Evolutionary conservation across 768 basidiomycete genomes (phyloP).

Genomic region (Hirschioporus abietinus): DNA sequence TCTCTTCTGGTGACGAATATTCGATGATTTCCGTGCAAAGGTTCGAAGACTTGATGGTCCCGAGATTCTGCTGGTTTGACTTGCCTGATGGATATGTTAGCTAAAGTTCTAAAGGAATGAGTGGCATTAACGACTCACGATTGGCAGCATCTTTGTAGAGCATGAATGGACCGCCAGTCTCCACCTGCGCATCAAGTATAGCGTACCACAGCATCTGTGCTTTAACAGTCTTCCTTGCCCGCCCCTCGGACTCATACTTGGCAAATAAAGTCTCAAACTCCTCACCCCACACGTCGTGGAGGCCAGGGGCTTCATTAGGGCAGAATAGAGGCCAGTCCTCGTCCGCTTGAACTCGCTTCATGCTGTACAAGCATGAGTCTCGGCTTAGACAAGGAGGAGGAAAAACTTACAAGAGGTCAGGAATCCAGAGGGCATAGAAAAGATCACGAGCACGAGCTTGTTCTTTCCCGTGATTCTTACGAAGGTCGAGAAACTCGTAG

Average conservation of each 20-base stretch:
- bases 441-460: slow-evolving; percentile 44
- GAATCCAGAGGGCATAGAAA: slow-evolving; percentile 47
- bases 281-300: slow-evolving; percentile 39
- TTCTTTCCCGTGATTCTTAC: slow-evolving; percentile 51
- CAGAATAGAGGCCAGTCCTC: slow-evolving; percentile 47
- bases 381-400: not conserved
- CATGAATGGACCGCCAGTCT: slow-evolving; percentile 47
- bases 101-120: not conserved
- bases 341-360: slow-evolving; percentile 42
- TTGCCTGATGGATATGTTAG: slow-evolving; percentile 25
- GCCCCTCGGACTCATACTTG: slow-evolving; percentile 38
- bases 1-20: slow-evolving; percentile 47
- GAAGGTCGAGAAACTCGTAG: slow-evolving; percentile 45
- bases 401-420: slow-evolving; percentile 34
- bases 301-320: slow-evolving; percentile 42
- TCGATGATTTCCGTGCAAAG: slow-evolving; percentile 51
- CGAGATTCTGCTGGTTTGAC: slow-evolving; percentile 45
- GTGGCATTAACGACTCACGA: slow-evolving; percentile 18
- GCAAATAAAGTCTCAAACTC: slow-evolving; percentile 35
- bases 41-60: slow-evolving; percentile 48
- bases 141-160: slow-evolving; percentile 49
- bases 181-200: slow-evolving; percentile 44
- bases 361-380: slow-evolving; percentile 17
- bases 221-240: slow-evolving; percentile 34
- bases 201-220: slow-evolving; percentile 50